phyloP scores from a whole-genome alignment of 2,329 filamentous ascomycete genomes.

The Zymoseptoria ardabiliae region DNA sequence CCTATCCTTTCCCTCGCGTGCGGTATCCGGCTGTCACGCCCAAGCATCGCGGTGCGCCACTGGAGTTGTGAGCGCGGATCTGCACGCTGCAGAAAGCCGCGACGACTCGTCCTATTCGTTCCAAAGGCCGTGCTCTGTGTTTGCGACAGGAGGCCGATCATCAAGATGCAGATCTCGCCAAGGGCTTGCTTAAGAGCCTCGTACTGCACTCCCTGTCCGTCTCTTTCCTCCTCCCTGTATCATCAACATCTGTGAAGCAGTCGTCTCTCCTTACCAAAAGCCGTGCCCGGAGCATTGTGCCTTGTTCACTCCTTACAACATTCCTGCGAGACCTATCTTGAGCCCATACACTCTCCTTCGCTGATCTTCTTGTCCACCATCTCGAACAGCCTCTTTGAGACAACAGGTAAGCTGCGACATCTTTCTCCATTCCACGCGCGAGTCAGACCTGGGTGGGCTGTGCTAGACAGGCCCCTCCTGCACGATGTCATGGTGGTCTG shows the following conservation, averaged over 20 bases:
- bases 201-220: not conserved
- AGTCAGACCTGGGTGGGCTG: conserved; percentile 1
- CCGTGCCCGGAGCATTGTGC: conserved; percentile 21
- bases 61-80: conserved; percentile 2
- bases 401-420: conserved; percentile 9
- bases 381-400: conserved; percentile 2
- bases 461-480: not conserved
- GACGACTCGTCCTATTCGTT: conserved; percentile 10
- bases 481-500: not conserved
- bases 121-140: conserved; percentile 10
- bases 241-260: not conserved
- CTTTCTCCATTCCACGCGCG: not conserved
- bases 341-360: conserved; percentile 17
- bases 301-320: conserved; percentile 12
- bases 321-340: conserved; percentile 17
- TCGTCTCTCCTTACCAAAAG: conserved; percentile 1
- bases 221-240: not conserved
- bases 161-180: conserved; percentile 17
- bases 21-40: conserved; percentile 14
- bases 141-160: not conserved
- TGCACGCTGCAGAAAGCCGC: conserved; percentile 12
- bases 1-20: conserved; percentile 10
- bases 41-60: conserved; percentile 10
- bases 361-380: conserved; percentile 10
- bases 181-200: conserved; percentile 18